A percentile compares a stretch with the other conserved stretches of the same genome.
These are phyloP conservation scores for Eucalyptus erythrocorys DNA, from an alignment of 345 rosid species.

Conservation along the genomic window DNA sequence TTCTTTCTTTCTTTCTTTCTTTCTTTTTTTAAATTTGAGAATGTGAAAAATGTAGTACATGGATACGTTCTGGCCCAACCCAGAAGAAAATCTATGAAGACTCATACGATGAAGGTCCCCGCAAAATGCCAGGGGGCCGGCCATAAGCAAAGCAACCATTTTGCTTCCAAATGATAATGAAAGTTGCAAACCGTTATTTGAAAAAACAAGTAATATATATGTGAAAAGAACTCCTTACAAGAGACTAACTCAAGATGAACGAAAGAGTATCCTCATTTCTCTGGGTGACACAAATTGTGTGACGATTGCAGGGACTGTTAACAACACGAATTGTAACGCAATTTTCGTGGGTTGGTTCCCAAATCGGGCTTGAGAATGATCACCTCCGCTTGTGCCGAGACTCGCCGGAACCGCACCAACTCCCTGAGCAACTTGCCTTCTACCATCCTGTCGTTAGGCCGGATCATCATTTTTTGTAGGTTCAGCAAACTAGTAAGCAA, in stretches of 20 bases:
- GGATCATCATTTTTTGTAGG: constrained; percentile 38
- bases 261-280: background rate
- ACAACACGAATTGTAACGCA: background rate
- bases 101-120: background rate
- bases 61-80: background rate
- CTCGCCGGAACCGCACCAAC: constrained; percentile 32
- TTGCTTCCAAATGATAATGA: background rate
- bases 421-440: constrained; percentile 34
- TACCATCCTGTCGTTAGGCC: constrained; percentile 22
- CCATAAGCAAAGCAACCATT: background rate
- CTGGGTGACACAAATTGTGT: background rate
- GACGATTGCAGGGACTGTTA: no score
- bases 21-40: background rate
- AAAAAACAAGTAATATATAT: no score
- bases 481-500: constrained; percentile 37
- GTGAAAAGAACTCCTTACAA: background rate
- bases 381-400: constrained; percentile 31
- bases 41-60: background rate
- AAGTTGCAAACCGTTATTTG: background rate
- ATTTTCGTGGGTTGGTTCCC: background rate
- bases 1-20: background rate
- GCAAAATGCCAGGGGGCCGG: background rate
- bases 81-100: background rate
- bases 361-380: constrained; percentile 2
- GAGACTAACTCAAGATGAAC: no score